Conservation (phyloP, 495 filamentous ascomycete species). For the Neurospora sp. region DNA sequence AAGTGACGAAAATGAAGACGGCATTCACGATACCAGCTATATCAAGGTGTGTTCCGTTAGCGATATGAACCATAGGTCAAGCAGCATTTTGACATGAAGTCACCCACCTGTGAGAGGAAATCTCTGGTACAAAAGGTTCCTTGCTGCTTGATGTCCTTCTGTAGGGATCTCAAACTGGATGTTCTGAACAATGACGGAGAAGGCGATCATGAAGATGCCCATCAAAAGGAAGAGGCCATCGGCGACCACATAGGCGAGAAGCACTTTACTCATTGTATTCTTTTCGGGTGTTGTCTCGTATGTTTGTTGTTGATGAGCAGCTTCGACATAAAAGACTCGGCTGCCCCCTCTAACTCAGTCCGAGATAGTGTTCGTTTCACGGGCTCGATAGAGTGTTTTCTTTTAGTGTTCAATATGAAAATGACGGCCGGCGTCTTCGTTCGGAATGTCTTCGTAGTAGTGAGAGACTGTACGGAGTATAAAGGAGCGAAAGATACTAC, state of each 20-base stretch:
- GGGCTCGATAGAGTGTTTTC: conserved; percentile 2
- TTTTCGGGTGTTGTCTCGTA: background rate
- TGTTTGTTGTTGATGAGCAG: conserved; percentile 5
- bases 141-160: conserved; percentile 47
- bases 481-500: conserved; percentile 5
- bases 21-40: conserved; percentile 57
- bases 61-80: background rate
- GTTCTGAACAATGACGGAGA: conserved; percentile 48
- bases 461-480: conserved; percentile 1
- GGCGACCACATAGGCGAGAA: conserved; percentile 43
- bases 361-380: background rate
- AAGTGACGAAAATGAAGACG: conserved; percentile 47
- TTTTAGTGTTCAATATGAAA: background rate
- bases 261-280: conserved; percentile 47
- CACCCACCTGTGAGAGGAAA: conserved; percentile 50
- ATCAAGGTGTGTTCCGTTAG: conserved; percentile 13
- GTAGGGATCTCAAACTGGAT: conserved; percentile 32
- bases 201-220: conserved; percentile 53
- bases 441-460: background rate
- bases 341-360: conserved; percentile 5
- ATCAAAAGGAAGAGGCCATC: conserved; percentile 53
- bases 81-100: background rate
- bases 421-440: conserved; percentile 18
- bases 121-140: conserved; percentile 48
- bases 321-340: conserved; percentile 4